These are phyloP conservation scores for Cladosporium sp. DNA, from an alignment of 2,329 filamentous ascomycete genomes.

Conservation along the genomic window DNA sequence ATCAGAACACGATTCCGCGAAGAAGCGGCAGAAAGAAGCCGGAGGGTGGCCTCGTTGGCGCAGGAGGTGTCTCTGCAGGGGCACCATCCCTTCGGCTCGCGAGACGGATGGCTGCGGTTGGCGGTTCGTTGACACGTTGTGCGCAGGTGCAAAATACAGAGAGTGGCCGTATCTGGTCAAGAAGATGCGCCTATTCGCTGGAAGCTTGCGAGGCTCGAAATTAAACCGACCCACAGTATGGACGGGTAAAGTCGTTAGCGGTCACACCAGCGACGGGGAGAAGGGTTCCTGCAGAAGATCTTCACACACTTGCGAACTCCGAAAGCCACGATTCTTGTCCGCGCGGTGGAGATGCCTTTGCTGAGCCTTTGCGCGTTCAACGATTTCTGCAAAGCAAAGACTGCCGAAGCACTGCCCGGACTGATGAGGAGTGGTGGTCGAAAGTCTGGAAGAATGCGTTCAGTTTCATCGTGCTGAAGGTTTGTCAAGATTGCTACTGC, in stretches of 20 bases:
- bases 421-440: neutral
- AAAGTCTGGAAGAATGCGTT: neutral
- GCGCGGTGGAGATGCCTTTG: slow-evolving; percentile 1
- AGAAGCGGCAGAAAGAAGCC: neutral
- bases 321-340: slow-evolving; percentile 16
- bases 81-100: neutral
- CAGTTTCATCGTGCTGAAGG: neutral
- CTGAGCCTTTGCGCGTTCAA: slow-evolving; percentile 1
- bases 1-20: neutral
- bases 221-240: slow-evolving; percentile 12
- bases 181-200: slow-evolving; percentile 4
- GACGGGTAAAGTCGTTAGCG: slow-evolving; percentile 12
- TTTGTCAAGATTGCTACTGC: neutral
- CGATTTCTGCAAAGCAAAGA: slow-evolving; percentile 11
- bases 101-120: slow-evolving; percentile 1
- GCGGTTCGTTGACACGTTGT: slow-evolving; percentile 1
- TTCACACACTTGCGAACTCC: neutral
- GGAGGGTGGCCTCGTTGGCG: neutral
- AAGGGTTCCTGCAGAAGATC: slow-evolving; percentile 15
- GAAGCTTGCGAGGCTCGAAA: slow-evolving; percentile 4
- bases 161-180: neutral
- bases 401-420: slow-evolving; percentile 9
- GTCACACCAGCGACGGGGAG: slow-evolving; percentile 16
- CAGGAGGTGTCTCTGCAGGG: slow-evolving; percentile 5
- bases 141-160: neutral